These are phyloP conservation scores for Hypoxylon lienhwacheense DNA, from an alignment of 495 filamentous ascomycete species.

Conservation along the genomic window DNA sequence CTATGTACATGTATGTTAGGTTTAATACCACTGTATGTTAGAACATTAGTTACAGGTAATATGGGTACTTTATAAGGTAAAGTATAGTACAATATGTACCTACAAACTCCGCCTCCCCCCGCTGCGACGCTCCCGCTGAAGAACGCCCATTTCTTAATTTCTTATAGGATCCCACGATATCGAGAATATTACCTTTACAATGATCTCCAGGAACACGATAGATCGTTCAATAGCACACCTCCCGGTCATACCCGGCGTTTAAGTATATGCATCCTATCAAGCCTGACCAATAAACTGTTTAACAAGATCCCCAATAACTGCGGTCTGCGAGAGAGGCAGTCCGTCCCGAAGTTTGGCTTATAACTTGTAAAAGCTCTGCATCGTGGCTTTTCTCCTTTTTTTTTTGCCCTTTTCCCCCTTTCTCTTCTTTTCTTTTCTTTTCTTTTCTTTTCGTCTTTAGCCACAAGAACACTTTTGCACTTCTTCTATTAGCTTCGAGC, in stretches of 20 bases:
- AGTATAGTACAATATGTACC: too few species aligned
- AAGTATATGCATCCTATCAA: constrained; percentile 1
- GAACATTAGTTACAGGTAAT: too few species aligned
- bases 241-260: constrained; percentile 13
- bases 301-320: background rate
- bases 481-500: constrained; percentile 15
- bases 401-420: too few species aligned
- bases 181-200: constrained; percentile 12
- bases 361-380: too few species aligned
- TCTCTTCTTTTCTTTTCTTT: too few species aligned
- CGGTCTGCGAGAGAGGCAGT: background rate
- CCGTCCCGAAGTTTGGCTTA: background rate
- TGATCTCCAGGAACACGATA: constrained; percentile 23
- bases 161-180: constrained; percentile 12
- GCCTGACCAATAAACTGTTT: constrained; percentile 12
- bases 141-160: constrained; percentile 25
- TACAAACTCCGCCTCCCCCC: too few species aligned
- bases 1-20: too few species aligned
- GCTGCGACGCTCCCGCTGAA: constrained; percentile 7
- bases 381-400: too few species aligned
- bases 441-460: constrained; percentile 2
- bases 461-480: background rate
- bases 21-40: too few species aligned
- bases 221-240: constrained; percentile 24
- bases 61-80: too few species aligned